Evolutionary conservation across 371 early-diverging fungal species (phyloP), one percentile per base, ranked within the genome.

Genomic region (Rhizomucor miehei): DNA sequence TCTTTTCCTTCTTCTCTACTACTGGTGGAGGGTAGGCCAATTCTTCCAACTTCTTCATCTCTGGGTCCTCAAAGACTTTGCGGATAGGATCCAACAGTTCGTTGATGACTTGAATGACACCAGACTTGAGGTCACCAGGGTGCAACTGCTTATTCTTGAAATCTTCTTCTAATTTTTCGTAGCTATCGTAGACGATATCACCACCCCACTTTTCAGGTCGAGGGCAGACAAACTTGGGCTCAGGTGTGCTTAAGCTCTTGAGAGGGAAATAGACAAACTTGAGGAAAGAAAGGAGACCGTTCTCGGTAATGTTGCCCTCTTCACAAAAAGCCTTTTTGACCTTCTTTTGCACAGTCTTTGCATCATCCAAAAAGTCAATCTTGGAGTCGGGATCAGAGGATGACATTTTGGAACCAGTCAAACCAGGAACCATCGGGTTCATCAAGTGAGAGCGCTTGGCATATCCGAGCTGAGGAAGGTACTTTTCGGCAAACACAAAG

Each of bases 381-480:
- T 99, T 99, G 50, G 97, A 95, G 63, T 95, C 89, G 23, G 94
- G 90, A 56, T 99, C 99, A 8, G 99, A 99, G 11, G 99, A 84
- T 56, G 91, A 90, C 99, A 99, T 99, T 77, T 99, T 99, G 56
- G 89, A 80, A 2, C 99, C 98, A 25, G 90, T 82, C 48, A 99
- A 83, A 19, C 99, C 99, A 29, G 98, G 97, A 0, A 99, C 93
- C 99, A 99, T 99, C n/a, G 89, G 83, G 81, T 99, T 99, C 99
- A 99, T 99, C 65, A 99, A 80, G 67, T 99, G 99, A 17, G 93
- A 81, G 50, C 99, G 90, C 81, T 99, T 99, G 75, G 91, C 88
- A 84, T 98, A 99, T 39, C 99, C 99, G 29, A 99, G 76, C 39
- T 79, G 76, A 23, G 99, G 99, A 64, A 99, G 66, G 81, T 93